A percentile compares a stretch with the other conserved stretches of the same genome.
phyloP scores from a whole-genome alignment of 768 basidiomycete genomes.

The Brasilioporus rufonigricans region DNA sequence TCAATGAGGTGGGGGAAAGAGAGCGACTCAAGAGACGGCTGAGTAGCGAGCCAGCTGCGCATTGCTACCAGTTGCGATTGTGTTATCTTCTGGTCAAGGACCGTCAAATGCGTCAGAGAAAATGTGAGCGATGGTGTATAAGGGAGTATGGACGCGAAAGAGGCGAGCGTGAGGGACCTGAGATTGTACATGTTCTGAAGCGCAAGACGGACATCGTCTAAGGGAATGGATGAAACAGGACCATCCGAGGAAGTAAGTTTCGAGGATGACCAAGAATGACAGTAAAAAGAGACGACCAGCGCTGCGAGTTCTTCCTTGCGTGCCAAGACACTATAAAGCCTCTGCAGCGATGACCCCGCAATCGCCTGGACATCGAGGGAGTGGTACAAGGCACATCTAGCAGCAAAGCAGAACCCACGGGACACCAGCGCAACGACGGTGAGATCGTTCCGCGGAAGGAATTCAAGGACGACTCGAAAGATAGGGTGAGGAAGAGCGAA shows the following conservation, averaged over 20 bases:
- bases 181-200: conserved; percentile 32
- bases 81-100: conserved; percentile 27
- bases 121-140: conserved; percentile 19
- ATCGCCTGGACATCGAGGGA: conserved; percentile 19
- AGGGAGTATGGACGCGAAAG: conserved; percentile 23
- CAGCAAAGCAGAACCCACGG: conserved; percentile 16
- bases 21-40: conserved; percentile 26
- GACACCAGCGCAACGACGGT: conserved; percentile 24
- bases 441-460: conserved; percentile 19
- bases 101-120: conserved; percentile 24
- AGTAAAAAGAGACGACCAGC: conserved; percentile 23
- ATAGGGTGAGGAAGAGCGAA: conserved; percentile 19
- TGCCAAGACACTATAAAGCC: conserved; percentile 21
- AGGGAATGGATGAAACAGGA: conserved; percentile 6
- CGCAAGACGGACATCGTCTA: conserved; percentile 21
- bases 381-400: conserved; percentile 24
- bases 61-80: conserved; percentile 20
- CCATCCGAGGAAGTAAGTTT: conserved; percentile 5
- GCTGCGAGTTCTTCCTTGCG: conserved; percentile 20
- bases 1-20: conserved; percentile 28
- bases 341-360: conserved; percentile 11
- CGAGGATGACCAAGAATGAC: conserved; percentile 22
- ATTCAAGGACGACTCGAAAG: conserved; percentile 20
- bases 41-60: conserved; percentile 24
- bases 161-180: conserved; percentile 25